Conservation (phyloP, 1,139 yeast species). For the Pichia sp. region DNA sequence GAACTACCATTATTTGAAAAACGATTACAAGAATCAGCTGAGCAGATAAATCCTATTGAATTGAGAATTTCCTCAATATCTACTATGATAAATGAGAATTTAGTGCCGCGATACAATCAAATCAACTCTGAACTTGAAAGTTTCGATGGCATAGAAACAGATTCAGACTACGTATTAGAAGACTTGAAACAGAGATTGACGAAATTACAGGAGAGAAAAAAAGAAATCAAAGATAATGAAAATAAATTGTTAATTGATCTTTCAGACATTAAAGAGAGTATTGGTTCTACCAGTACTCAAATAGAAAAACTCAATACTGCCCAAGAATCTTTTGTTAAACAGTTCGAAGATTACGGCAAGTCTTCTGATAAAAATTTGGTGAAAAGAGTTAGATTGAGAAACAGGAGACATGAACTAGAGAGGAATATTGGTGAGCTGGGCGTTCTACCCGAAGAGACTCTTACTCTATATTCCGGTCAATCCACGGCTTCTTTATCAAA, state of each 20-base stretch:
- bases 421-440: slow-evolving; percentile 79
- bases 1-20: slow-evolving; percentile 42
- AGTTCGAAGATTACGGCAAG: slow-evolving; percentile 61
- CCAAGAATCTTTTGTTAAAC: slow-evolving; percentile 51
- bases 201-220: slow-evolving; percentile 55
- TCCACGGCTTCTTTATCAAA: slow-evolving; percentile 51
- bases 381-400: slow-evolving; percentile 55
- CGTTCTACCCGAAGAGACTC: slow-evolving; percentile 82
- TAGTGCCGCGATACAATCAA: slow-evolving; percentile 36
- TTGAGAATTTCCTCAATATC: slow-evolving; percentile 47
- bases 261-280: slow-evolving; percentile 29
- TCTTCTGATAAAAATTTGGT: slow-evolving; percentile 63
- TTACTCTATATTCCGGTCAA: slow-evolving; percentile 43
- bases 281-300: slow-evolving; percentile 39
- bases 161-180: slow-evolving; percentile 46
- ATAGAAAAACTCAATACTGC: slow-evolving; percentile 52
- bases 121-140: slow-evolving; percentile 21
- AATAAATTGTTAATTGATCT: slow-evolving; percentile 3
- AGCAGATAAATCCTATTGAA: slow-evolving; percentile 47
- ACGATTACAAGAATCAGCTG: slow-evolving; percentile 42
- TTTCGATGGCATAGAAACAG: slow-evolving; percentile 40
- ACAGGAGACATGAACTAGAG: slow-evolving; percentile 69
- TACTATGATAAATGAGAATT: slow-evolving; percentile 56
- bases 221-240: slow-evolving; percentile 55
- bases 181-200: slow-evolving; percentile 53